phyloP scores from a whole-genome alignment of 1,284 basidiomycete genomes.

The Mycena citricolor region DNA sequence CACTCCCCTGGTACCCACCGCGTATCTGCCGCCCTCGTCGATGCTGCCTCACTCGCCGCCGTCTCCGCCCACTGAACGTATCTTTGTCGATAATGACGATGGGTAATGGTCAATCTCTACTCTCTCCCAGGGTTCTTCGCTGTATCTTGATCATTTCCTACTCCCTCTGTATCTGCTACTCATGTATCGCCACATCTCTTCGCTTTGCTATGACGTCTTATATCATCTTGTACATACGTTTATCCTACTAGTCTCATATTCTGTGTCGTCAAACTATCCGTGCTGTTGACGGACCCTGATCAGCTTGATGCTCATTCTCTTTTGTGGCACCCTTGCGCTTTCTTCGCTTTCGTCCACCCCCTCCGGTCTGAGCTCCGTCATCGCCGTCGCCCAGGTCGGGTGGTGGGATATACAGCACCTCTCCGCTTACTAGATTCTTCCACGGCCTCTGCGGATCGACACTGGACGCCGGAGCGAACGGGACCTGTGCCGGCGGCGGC shows the following conservation, averaged over 20 bases:
- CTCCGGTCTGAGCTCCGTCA: slow-evolving; percentile 2
- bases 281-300: not conserved
- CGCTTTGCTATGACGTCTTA: no score
- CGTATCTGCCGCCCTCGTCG: slow-evolving; percentile 25
- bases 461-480: slow-evolving; percentile 28
- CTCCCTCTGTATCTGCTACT: not conserved
- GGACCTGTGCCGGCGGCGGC: slow-evolving; percentile 41
- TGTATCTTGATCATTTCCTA: not conserved
- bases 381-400: slow-evolving; percentile 25
- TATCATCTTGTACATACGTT: no score
- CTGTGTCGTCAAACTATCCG: no score
- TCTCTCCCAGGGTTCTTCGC: not conserved
- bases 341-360: slow-evolving; percentile 23
- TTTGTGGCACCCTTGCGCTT: no score
- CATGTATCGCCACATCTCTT: no score
- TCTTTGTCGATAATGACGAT: slow-evolving; percentile 1
- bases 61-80: slow-evolving; percentile 2
- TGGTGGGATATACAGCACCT: slow-evolving; percentile 41
- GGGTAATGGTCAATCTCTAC: not conserved
- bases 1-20: slow-evolving; percentile 50
- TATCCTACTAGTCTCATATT: no score
- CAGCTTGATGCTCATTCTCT: slow-evolving; percentile 19
- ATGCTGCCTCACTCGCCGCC: slow-evolving; percentile 21
- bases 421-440: slow-evolving; percentile 40
- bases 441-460: slow-evolving; percentile 44